These are phyloP conservation scores for Leishmania guyanensis DNA, from an alignment of 208 protist genomes.

Conservation along the genomic window DNA sequence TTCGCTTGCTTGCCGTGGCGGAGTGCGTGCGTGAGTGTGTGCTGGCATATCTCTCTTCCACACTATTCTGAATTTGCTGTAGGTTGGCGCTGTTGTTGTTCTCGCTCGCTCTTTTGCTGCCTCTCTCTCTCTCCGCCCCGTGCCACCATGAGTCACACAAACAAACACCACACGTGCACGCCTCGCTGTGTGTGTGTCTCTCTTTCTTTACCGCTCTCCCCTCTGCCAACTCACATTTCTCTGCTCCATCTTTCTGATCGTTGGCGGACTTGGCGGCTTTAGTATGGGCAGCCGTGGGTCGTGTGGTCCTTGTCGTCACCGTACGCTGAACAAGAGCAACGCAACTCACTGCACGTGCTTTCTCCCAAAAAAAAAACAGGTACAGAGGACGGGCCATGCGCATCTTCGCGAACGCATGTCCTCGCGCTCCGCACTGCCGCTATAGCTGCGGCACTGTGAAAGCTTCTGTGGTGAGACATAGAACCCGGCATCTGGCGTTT, in stretches of 20 bases:
- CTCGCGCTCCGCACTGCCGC: background rate
- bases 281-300: background rate
- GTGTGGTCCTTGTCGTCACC: background rate
- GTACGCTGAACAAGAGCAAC: background rate
- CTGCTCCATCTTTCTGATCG: background rate
- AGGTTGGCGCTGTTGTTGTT: background rate
- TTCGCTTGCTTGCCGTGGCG: background rate
- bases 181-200: background rate
- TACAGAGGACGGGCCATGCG: background rate
- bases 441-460: background rate
- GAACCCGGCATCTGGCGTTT: background rate
- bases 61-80: no score
- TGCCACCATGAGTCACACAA: background rate
- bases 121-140: background rate
- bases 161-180: background rate
- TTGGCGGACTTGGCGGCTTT: background rate
- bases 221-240: background rate
- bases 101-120: background rate
- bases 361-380: background rate
- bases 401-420: no score
- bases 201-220: background rate
- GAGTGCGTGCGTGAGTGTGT: background rate
- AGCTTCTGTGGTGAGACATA: background rate
- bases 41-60: background rate
- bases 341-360: background rate